These are phyloP conservation scores for Encephalitozoon hellem DNA, from an alignment of 371 early-diverging fungal species.

Conservation along the genomic window DNA sequence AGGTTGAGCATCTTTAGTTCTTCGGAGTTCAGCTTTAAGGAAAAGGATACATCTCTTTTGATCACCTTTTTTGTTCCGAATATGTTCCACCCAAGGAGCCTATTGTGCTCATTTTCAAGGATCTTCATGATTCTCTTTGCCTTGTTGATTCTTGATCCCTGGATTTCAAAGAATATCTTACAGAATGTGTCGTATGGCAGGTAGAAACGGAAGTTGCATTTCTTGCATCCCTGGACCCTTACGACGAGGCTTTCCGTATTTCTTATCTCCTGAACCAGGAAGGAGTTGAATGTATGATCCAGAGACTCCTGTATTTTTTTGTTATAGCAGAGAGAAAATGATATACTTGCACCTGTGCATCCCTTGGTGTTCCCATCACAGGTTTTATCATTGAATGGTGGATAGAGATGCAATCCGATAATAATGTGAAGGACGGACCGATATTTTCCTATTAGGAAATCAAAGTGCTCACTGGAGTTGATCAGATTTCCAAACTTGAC, in stretches of 20 bases:
- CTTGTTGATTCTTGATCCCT: slow-evolving; percentile 13
- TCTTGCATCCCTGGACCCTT: slow-evolving; percentile 25
- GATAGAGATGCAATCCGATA: slow-evolving; percentile 3
- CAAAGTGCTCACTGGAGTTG: slow-evolving; percentile 31
- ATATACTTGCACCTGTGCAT: slow-evolving; percentile 8
- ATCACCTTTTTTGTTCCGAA: slow-evolving; percentile 53
- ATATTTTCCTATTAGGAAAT: slow-evolving; percentile 27
- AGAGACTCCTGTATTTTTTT: slow-evolving; percentile 13
- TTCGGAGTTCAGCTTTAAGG: slow-evolving; percentile 53
- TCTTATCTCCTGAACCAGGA: slow-evolving; percentile 15
- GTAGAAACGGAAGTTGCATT: slow-evolving; percentile 33
- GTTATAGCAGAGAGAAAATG: slow-evolving; percentile 36
- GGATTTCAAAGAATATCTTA: slow-evolving; percentile 41
- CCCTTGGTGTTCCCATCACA: background rate
- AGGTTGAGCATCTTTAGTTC: slow-evolving; percentile 65
- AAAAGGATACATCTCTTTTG: slow-evolving; percentile 58
- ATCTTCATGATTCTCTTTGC: slow-evolving; percentile 23
- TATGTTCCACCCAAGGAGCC: slow-evolving; percentile 47
- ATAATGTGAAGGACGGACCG: slow-evolving; percentile 31
- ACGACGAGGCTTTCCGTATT: slow-evolving; percentile 36
- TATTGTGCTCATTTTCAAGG: slow-evolving; percentile 48
- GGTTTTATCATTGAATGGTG: background rate
- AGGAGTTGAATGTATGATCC: slow-evolving; percentile 30
- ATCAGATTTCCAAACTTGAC: slow-evolving; percentile 40
- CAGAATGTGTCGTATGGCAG: slow-evolving; percentile 40